Evolutionary conservation across 2,329 filamentous ascomycete genomes (phyloP), one percentile per base, ranked within the genome.

Genomic region (Neocucurbitaria cava): DNA sequence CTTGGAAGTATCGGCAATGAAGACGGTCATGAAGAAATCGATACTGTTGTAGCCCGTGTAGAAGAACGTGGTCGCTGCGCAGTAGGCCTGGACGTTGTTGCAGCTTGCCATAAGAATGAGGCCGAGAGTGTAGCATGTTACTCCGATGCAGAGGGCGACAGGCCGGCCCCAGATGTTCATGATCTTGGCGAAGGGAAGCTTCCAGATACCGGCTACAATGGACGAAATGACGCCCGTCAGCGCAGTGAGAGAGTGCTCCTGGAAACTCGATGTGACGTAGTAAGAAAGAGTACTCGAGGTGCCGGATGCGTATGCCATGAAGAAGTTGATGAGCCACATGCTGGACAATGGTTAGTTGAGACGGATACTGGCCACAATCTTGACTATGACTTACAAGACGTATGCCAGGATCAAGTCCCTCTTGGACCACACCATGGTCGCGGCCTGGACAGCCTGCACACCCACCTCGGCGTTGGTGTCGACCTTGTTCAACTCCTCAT

Each of bases 71-170:
- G 86, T 81, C 2, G 85, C 87, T 3, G 87, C 87, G 43, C 84
- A 85, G 71, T 87, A 90, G 0, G 82, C 85, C 58, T 83, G 73
- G 23, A 89, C 82, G 54, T 83, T 83, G 9, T 81, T 80, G 72
- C 84, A 89, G 1, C 78, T 81, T 5, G 89, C 89, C 82, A 90
- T 89, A 75, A 91, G 80, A 47, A 89, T 88, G 72, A 91, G 62
- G 5, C 70, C 70, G 18, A 75, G 49, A 30, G 66, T 56, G 18
- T 64, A 69, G 35, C 55, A 66, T n/a, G 46, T 50, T 20, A 79
- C 67, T 50, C 73, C 73, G 7, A 78, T 42, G 17, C 62, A 54
- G 18, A 76, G 71, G 5, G 75, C 77, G 41, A 74, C 62, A 0
- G 74, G 72, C 10, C 78, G 69, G 8, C 77, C 78, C 71, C 73